A percentile compares a stretch with the other conserved stretches of the same genome.
Evolutionary conservation across 495 filamentous ascomycete species (phyloP).

Genomic region (Aspergillus campestris): DNA sequence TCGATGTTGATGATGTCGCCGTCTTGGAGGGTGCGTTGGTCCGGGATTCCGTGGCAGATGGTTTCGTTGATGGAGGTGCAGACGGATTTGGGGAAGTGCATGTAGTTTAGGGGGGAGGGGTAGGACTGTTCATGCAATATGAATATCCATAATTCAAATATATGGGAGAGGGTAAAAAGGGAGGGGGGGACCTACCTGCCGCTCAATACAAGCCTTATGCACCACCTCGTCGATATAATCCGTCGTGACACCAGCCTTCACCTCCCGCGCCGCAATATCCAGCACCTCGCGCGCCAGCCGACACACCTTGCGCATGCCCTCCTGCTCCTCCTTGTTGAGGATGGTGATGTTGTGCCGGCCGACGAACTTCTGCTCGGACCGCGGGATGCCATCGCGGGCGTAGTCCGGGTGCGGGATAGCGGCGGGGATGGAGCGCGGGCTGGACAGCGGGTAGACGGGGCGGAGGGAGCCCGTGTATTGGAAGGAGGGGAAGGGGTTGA

Average conservation of each 20-base stretch:
- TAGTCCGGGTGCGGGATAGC: conserved; percentile 82
- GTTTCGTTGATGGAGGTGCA: conserved; percentile 95
- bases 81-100: conserved; percentile 93
- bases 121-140: too few relatives aligned
- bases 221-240: conserved; percentile 95
- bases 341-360: conserved; percentile 71
- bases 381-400: conserved; percentile 70
- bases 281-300: conserved; percentile 82
- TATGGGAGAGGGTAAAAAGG: too few relatives aligned
- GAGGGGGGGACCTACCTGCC: conserved; percentile 57
- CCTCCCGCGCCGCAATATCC: conserved; percentile 76
- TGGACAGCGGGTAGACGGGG: conserved; percentile 84
- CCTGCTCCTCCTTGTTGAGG: conserved; percentile 67
- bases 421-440: conserved; percentile 62
- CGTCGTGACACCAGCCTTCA: conserved; percentile 84
- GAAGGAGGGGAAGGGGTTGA: conserved; percentile 86
- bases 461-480: conserved; percentile 70
- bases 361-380: conserved; percentile 64
- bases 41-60: conserved; percentile 90
- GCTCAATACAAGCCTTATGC: conserved; percentile 89
- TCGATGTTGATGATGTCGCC: conserved; percentile 89
- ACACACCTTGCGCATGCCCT: conserved; percentile 91
- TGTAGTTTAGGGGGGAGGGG: conserved; percentile 93
- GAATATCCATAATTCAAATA: too few relatives aligned
- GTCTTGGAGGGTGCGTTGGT: conserved; percentile 66